Percentiles rank a stretch among this genome's conserved stretches.
phyloP scores from a whole-genome alignment of 495 filamentous ascomycete species.

The Aeminium ludgeri region DNA sequence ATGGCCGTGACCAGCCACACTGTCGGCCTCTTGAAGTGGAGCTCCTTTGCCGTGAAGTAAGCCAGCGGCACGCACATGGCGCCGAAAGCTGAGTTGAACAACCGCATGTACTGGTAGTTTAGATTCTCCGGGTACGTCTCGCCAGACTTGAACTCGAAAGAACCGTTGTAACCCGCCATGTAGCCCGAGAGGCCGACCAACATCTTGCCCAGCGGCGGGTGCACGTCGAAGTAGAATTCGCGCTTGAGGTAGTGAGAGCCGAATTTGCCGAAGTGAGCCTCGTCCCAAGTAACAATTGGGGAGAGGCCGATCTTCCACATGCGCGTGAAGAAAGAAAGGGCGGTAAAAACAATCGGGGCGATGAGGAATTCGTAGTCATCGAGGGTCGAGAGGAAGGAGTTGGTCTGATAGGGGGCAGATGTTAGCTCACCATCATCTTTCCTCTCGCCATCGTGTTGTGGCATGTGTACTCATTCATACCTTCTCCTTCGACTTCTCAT shows the following conservation, averaged over 20 bases:
- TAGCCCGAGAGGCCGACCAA: slow-evolving; percentile 91
- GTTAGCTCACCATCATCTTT: slow-evolving; percentile 5
- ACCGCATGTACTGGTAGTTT: slow-evolving; percentile 95
- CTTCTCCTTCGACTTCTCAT: slow-evolving; percentile 48
- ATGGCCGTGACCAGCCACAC: slow-evolving; percentile 92
- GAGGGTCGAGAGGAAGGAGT: slow-evolving; percentile 44
- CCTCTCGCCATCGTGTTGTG: not conserved
- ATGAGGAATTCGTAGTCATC: slow-evolving; percentile 73
- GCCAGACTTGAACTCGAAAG: slow-evolving; percentile 98
- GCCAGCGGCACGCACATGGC: slow-evolving; percentile 84
- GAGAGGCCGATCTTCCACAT: slow-evolving; percentile 92
- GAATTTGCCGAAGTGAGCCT: slow-evolving; percentile 99
- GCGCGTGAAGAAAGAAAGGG: slow-evolving; percentile 80
- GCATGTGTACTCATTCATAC: slow-evolving; percentile 20
- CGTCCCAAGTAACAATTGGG: slow-evolving; percentile 95
- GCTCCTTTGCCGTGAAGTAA: slow-evolving; percentile 81
- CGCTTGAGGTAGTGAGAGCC: slow-evolving; percentile 96
- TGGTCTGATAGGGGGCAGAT: slow-evolving; percentile 13
- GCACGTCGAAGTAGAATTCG: slow-evolving; percentile 99
- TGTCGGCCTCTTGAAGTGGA: slow-evolving; percentile 67
- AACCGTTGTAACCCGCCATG: slow-evolving; percentile 94
- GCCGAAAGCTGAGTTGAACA: slow-evolving; percentile 92
- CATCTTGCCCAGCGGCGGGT: slow-evolving; percentile 95
- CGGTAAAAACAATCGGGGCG: slow-evolving; percentile 76
- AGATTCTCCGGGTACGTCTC: slow-evolving; percentile 85